Evolutionary conservation across 2,329 filamentous ascomycete genomes (phyloP).

Genomic region (Metarhizium album): DNA sequence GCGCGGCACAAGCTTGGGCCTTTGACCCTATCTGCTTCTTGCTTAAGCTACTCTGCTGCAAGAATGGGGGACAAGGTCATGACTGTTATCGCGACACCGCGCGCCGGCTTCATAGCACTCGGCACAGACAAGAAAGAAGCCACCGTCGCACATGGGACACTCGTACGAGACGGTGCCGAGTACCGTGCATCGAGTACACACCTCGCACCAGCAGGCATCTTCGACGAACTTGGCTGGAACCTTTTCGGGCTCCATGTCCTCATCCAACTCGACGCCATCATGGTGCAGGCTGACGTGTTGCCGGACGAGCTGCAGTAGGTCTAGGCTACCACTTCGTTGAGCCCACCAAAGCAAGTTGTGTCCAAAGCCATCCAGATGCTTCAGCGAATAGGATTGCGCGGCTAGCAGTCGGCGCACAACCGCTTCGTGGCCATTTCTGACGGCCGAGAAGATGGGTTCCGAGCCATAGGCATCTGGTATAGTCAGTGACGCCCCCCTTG

Average conservation of each 20-base stretch:
- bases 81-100: conserved; percentile 3
- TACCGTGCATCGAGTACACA: conserved; percentile 8
- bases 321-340: not conserved
- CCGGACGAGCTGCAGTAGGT: not conserved
- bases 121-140: conserved; percentile 8
- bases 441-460: not conserved
- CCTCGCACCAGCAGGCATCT: conserved; percentile 7
- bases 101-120: conserved; percentile 4
- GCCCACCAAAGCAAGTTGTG: conserved; percentile 6
- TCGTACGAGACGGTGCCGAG: not conserved
- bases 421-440: conserved; percentile 6
- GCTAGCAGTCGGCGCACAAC: not conserved
- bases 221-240: not conserved
- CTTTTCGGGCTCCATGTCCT: not conserved
- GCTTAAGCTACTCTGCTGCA: conserved; percentile 1
- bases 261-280: not conserved
- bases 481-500: not conserved
- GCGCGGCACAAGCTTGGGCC: not conserved
- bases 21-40: not conserved
- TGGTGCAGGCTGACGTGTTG: not conserved
- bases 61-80: conserved; percentile 2
- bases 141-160: conserved; percentile 8
- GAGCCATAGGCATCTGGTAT: conserved; percentile 1
- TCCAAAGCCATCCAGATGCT: conserved; percentile 2
- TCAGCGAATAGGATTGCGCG: not conserved